phyloP scores from a whole-genome alignment of 768 basidiomycete genomes.

The Sarcomyxa edulis region DNA sequence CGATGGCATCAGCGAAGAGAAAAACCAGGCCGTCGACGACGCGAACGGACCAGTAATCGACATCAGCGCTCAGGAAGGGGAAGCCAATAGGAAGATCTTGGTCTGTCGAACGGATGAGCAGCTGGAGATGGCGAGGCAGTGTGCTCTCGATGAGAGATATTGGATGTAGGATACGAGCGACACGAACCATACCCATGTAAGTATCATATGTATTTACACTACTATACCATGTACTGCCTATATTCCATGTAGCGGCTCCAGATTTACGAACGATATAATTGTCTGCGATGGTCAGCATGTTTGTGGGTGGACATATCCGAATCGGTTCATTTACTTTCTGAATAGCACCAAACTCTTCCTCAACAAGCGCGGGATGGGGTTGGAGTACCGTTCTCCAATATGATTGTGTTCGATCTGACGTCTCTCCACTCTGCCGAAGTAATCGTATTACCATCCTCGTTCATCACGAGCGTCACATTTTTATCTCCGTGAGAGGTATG shows the following conservation, averaged over 20 bases:
- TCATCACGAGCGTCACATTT: slow-evolving; percentile 25
- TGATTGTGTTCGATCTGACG: slow-evolving; percentile 28
- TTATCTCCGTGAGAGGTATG: slow-evolving; percentile 26
- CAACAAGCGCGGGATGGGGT: slow-evolving; percentile 27
- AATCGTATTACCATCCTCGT: slow-evolving; percentile 24
- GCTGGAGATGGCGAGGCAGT: slow-evolving; percentile 43
- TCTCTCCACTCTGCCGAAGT: slow-evolving; percentile 34
- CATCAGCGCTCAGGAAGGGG: slow-evolving; percentile 26
- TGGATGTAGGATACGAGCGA: too few relatives aligned
- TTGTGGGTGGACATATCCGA: too few relatives aligned
- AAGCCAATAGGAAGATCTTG: slow-evolving; percentile 30
- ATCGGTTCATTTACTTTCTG: slow-evolving; percentile 24
- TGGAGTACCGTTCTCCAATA: slow-evolving; percentile 24
- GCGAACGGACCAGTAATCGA: slow-evolving; percentile 36
- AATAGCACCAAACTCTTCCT: slow-evolving; percentile 33
- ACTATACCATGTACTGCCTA: too few relatives aligned
- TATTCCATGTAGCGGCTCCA: too few relatives aligned
- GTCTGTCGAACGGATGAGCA: slow-evolving; percentile 70
- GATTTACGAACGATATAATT: too few relatives aligned
- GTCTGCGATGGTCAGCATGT: too few relatives aligned
- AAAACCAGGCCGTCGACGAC: slow-evolving; percentile 35
- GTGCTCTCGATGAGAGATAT: slow-evolving; percentile 22
- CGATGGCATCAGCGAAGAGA: slow-evolving; percentile 36
- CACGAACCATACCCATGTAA: too few relatives aligned
- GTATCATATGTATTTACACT: too few relatives aligned